Base-by-base conservation (phyloP, 441 rosid species). In the Cnidoscolus chayamansa region DNA sequence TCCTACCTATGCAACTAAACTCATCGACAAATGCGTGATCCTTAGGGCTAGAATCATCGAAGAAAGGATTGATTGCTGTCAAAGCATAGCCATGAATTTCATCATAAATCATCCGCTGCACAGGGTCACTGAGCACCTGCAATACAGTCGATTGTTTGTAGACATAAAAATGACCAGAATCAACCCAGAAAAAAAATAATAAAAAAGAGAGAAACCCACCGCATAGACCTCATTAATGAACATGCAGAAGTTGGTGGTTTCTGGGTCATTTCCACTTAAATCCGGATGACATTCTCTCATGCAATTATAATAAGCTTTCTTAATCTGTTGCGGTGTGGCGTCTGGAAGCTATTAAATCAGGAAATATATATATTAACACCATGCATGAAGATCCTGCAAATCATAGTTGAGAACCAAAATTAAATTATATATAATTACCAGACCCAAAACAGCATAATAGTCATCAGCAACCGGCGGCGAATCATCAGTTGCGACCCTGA, bases 271-370 rank as follows among this genome's bases (percentile, higher is more conserved):
- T 3, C 98, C 99, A 62, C 97, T 94, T 80, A 94, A 82, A 30
- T 94, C 99, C 1, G 99, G 98, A 86, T 92, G 99, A 4, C 99
- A 94, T 61, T 89, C 87, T 77, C 90, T 94, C 97, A 94, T 94
- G 89, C 98, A 94, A 69, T 89, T 94, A 80, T 94, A 92, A 72
- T 94, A 92, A 0, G 99, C 97, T 80, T 88, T 88, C 88, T 90
- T 94, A 56, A 94, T 94, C 88, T 94, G 93, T 49, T 74, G 90
- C 4, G 82, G 89, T 16, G 94, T 84, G 19, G 99, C 97, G 87
- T 92, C 94, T 43, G 98, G 97, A 72, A 86, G 90, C 99, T 94
- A 77, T 55, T 58, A 55, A 74, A 10, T 3, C n/a, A 48, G 2
- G 0, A 57, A 16, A 13, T 12, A 40, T 4, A 0, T 40, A 40